Base-by-base conservation (phyloP, 2,329 filamentous ascomycete genomes). In the Beauveria scarabaeidicola region DNA sequence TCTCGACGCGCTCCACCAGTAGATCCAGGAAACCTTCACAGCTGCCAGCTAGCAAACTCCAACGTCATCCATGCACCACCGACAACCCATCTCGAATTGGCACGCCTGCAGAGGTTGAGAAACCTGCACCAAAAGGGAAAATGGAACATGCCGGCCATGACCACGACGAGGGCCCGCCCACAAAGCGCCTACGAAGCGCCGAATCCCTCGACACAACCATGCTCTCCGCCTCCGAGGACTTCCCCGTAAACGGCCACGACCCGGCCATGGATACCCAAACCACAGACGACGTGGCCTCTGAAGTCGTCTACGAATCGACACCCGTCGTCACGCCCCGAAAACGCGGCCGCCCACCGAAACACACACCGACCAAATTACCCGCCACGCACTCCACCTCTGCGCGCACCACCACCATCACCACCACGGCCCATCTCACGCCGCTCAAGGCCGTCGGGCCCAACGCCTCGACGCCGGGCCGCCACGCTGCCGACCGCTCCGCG, bases 401-500 rank as follows among this genome's bases (percentile, higher is more conserved):
- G 15, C 69, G 29, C 11, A 32, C 5, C 29, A 32, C 11, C 29
- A 32, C 29, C 11, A 32, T 10, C 29, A 32, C 70, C 13, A 70
- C 69, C 4, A 64, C 68, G 29, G 62, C 66, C 3, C 68, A 73
- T 7, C 66, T 69, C 52, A 80, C 78, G 0, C 77, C 78, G 0
- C 66, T 71, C 13, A 78, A 71, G 58, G 61, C 66, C 4, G 66
- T 63, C 23, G 67, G 68, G 11, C 55, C 67, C 23, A 75, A 68
- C 40, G 74, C 72, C 7, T 68, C 75, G 38, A 90, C 87, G 1
- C 87, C 89, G 0, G 82, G 83, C 41, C 81, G 85, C 64, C 78
- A 81, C 46, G 88, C 90, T 64, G 88, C 88, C 21, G 91, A 97
- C 73, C 85, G 89, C 52, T 97, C 92, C 5, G 93, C 92, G 2